Evolutionary conservation across 2,329 filamentous ascomycete species (phyloP), one percentile per base, ranked within the genome.

Genomic region (Penicillium sp.): DNA sequence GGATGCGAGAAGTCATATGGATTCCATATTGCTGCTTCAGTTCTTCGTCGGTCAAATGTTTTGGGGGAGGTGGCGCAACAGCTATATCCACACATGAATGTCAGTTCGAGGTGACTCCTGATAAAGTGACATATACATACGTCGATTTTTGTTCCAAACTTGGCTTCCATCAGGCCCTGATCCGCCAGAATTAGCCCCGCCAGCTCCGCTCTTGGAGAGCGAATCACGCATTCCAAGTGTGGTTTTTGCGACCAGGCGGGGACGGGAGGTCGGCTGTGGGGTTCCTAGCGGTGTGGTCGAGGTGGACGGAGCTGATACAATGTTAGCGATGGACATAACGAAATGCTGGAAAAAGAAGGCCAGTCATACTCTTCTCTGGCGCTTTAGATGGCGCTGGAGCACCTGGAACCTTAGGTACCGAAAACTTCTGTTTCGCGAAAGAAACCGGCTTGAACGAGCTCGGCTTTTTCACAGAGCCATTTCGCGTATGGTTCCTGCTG

Each of bases 111-210:
- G 14, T 14, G 9, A 38, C 16, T 36, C 11, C 11, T 11, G 18
- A 18, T 21, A 6, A 8, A 34, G 18, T 29, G 27, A 42, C 49
- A 27, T 29, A 50, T 32, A 63, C 77, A 65, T 77, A 79, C 83
- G 83, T 73, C 83, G 79, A 67, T 87, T 88, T 72, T 85, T 87
- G 67, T 88, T 88, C 85, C 85, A 88, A 47, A 88, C 85, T 71
- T 85, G 84, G 70, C 79, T 85, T n/a, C 83, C 83, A 72, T 87
- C 84, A 46, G 85, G 84, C n/a, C 81, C 83, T 60, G 72, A 71
- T 57, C 71, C 71, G 50, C 78, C 77, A 53, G 76, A 75, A 55
- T 75, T 74, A 45, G 74, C 75, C 50, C 74, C 73, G 51, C 67
- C 72, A 52, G 80, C 71, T 45, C 75, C 74, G 22, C 77, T 62